Evolutionary conservation across 202 grass and related monocot genomes (phyloP), one percentile per base, ranked within the genome.

Genomic region (Tripidium arundinaceum): DNA sequence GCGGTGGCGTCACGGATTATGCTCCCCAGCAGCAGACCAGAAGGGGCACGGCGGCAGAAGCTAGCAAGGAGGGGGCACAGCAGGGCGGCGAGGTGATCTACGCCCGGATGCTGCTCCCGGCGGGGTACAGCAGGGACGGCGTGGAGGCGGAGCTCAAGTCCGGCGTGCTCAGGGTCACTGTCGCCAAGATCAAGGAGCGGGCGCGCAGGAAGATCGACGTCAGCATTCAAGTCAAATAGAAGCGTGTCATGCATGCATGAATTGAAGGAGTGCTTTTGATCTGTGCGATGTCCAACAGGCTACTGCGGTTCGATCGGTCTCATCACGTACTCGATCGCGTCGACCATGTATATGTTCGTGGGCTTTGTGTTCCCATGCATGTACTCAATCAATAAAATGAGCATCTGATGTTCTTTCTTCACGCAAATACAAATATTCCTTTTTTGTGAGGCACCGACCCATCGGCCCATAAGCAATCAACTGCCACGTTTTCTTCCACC

Each of bases 51-150:
- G 2, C 29, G 0, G 11, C 42, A n/a, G 42, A 50, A 40, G 72
- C 33, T 25, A 38, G 13, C 46, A 79, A 37, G 8, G 80, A n/a
- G 7, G 25, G 4, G 49, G 21, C 40, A 0, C 54, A 25, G 22
- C 16, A 71, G 2, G 43, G 36, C 11, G 2, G 19, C 10, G 45
- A 68, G n/a, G 46, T 41, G 1, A n/a, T 87, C 37, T 87, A 67
- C 47, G 86, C 80, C 3, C 86, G 80, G 67, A 61, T 87, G 47
- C 75, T 87, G 1, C 27, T 87, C 10, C 74, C 86, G 12, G 80
- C 60, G 0, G 74, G 75, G 12, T 83, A 83, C 50, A 83, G 25
- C 39, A 79, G 6, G 75, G 86, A 79, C 61, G 12, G 60, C 1
- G 50, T 75, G 16, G 0, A 34, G 29, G 80, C 80, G 0, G 49